A percentile compares a stretch with the other conserved stretches of the same genome.
Conservation (phyloP, 78 protist species). For the Dictyostelium purpureum region DNA sequence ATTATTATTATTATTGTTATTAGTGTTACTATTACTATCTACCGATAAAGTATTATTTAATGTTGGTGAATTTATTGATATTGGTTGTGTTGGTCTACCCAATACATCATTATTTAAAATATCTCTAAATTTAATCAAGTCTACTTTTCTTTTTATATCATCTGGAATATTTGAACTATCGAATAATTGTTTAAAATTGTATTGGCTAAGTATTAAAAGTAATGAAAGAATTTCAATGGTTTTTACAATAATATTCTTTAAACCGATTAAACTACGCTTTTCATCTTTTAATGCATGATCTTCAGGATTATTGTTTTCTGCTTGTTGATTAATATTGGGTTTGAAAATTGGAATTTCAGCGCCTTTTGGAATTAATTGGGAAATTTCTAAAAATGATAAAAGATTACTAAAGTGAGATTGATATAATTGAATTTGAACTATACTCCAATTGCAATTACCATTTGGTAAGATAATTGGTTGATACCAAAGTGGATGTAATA, state of each 20-base stretch:
- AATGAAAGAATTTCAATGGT: constrained; percentile 28
- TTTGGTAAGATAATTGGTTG: neutral
- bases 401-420: constrained; percentile 43
- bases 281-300: constrained; percentile 28
- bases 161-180: neutral
- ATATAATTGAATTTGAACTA: neutral
- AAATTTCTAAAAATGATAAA: constrained; percentile 35
- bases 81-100: neutral
- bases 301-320: neutral
- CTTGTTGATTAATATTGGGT: neutral
- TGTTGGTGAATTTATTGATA: neutral
- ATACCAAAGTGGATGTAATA: constrained; percentile 17
- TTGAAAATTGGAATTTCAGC: constrained; percentile 21
- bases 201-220: constrained; percentile 5
- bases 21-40: too few relatives aligned
- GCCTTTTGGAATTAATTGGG: constrained; percentile 11
- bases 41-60: neutral
- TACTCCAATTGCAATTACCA: constrained; percentile 10
- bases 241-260: constrained; percentile 3
- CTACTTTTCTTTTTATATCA: neutral
- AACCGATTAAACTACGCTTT: constrained; percentile 30
- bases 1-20: neutral
- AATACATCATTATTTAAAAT: neutral
- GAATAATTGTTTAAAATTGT: constrained; percentile 36
- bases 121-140: constrained; percentile 10